Conservation (phyloP, 176 grass and related monocot genomes). For the Oryza brachyantha region DNA sequence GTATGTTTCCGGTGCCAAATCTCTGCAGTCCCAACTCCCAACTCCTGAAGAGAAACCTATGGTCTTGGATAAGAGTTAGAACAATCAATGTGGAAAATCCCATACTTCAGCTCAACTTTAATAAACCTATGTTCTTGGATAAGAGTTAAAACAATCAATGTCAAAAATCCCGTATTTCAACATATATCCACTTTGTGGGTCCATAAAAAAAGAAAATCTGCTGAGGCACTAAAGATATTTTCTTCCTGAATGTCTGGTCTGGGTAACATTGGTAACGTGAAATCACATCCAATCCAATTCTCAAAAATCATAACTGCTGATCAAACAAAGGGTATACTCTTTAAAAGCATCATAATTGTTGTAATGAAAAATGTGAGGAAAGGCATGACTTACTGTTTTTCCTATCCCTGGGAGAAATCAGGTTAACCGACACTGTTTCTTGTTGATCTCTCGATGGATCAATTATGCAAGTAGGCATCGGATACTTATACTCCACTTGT, state of each 20-base stretch:
- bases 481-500: background rate
- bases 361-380: background rate
- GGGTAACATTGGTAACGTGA: background rate
- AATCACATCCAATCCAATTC: background rate
- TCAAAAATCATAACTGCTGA: background rate
- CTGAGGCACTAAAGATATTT: background rate
- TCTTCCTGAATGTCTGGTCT: background rate
- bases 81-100: background rate
- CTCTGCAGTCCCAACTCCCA: background rate
- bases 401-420: background rate
- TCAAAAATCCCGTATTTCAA: background rate
- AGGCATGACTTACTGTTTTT: background rate
- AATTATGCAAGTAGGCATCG: background rate
- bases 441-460: background rate
- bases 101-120: background rate
- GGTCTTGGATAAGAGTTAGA: background rate
- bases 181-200: background rate
- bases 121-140: background rate
- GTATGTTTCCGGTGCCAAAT: conserved; percentile 20
- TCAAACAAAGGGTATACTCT: background rate
- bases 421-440: background rate
- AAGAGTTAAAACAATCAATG: background rate
- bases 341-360: background rate
- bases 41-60: background rate
- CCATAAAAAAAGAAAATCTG: background rate